These are phyloP conservation scores for Globisporangium lucens DNA, from an alignment of 352 stramenopile species.

Conservation along the genomic window DNA sequence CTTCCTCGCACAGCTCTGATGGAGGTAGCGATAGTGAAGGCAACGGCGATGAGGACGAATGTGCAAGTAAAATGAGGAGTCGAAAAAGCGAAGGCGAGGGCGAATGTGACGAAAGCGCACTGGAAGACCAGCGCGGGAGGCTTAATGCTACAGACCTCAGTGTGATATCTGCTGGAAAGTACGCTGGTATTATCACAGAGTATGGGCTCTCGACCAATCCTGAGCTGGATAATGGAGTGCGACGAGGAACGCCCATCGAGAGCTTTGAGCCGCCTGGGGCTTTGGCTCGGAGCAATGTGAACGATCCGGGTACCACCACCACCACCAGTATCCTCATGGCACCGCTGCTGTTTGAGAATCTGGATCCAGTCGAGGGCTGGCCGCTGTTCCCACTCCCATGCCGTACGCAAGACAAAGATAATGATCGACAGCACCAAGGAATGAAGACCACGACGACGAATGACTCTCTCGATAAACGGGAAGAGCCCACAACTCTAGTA, in stretches of 20 bases:
- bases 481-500: too few relatives aligned
- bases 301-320: background rate
- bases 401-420: background rate
- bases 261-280: background rate
- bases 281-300: background rate
- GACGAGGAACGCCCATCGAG: background rate
- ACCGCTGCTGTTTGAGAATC: background rate
- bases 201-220: background rate
- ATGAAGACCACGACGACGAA: too few relatives aligned
- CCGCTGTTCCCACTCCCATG: slow-evolving; percentile 1
- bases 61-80: background rate
- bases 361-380: background rate
- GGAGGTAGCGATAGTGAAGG: background rate
- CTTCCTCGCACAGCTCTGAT: background rate
- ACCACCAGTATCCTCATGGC: too few relatives aligned
- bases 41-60: background rate
- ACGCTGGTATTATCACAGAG: background rate
- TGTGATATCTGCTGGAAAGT: slow-evolving; percentile 13
- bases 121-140: slow-evolving; percentile 22
- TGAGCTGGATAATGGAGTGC: background rate
- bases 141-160: slow-evolving; percentile 13
- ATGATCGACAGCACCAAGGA: background rate
- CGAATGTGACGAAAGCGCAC: slow-evolving; percentile 6
- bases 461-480: too few relatives aligned
- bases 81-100: background rate